Evolutionary conservation across 139 green algal genomes (phyloP).

Genomic region (Closterium sp.): DNA sequence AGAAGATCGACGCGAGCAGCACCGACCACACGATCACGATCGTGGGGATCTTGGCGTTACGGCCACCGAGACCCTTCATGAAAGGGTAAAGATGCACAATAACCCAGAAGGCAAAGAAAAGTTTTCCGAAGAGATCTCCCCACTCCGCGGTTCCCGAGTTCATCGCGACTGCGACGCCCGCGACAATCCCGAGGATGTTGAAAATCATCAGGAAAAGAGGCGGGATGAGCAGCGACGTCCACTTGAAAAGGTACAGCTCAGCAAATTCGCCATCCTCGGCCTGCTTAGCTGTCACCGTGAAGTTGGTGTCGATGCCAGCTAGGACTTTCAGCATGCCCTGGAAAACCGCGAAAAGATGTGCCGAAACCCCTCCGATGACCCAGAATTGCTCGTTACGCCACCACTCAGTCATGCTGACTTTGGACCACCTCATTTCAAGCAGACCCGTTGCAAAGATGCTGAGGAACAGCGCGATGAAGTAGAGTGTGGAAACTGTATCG

Average conservation of each 20-base stretch:
- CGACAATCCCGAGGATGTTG: constrained; percentile 21
- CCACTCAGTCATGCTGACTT: constrained; percentile 31
- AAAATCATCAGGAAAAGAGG: constrained; percentile 15
- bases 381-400: constrained; percentile 50
- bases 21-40: constrained; percentile 42
- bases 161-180: constrained; percentile 4
- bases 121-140: constrained; percentile 22
- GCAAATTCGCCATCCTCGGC: constrained; percentile 37
- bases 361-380: constrained; percentile 32
- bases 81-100: constrained; percentile 35
- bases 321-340: constrained; percentile 41
- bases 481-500: constrained; percentile 3
- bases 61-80: constrained; percentile 31
- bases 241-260: constrained; percentile 40
- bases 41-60: constrained; percentile 18
- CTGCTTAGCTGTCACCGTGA: constrained; percentile 37
- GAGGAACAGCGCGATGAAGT: constrained; percentile 44
- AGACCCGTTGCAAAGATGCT: constrained; percentile 33
- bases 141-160: background rate
- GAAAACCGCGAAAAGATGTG: constrained; percentile 29
- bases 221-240: constrained; percentile 28
- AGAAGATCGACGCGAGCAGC: constrained; percentile 37
- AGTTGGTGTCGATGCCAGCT: constrained; percentile 32
- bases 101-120: constrained; percentile 42
- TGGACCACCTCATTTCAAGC: constrained; percentile 40